Evolutionary conservation across 1,139 yeast genomes (phyloP), one percentile per base, ranked within the genome.

Genomic region (Zhuliangozyma parablackwelliae): DNA sequence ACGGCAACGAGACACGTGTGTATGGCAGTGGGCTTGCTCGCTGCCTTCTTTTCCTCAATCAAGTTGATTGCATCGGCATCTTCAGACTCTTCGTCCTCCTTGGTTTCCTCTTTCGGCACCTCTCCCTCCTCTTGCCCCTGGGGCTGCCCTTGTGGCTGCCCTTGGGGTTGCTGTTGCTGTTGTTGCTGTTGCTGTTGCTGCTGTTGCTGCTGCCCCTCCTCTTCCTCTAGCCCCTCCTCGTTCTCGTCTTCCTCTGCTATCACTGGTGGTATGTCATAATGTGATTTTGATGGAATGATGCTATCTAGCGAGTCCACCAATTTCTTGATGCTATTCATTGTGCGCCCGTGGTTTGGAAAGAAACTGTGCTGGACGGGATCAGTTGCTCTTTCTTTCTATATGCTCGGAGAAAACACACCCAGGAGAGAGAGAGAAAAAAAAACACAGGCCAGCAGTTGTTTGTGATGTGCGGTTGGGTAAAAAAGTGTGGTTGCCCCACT

Each of bases 241-340:
- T 23, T 16, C 16, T 33, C 10, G 30, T 29, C 36, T 30, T 37
- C 37, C 25, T 36, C 20, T 20, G 28, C 28, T 30, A 31, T 28
- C n/a, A 30, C 37, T 12, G 37, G 32, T 12, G 37, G 27, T 7
- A 28, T 16, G 11, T 41, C 35, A 29, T 38, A 36, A 11, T 16
- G 28, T 7, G 34, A 24, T 32, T 38, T 43, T 21, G 41, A 46
- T 32, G 69, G 62, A 40, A 59, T 61, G 33, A 63, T 45, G 32
- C 48, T 52, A 39, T 67, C 72, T 40, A 68, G 48, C 28, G 72
- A 65, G 43, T 54, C 55, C 34, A 65, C 71, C 34, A 67, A 44
- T 25, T 63, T 49, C 41, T 65, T 67, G 33, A 67, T 56, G 27
- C 70, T 64, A 48, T 67, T 67, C 73, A 66, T 66, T 32, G 16